These are phyloP conservation scores for Pyrenochaeta sp. DNA, from an alignment of 2,329 filamentous ascomycete species.

Conservation along the genomic window DNA sequence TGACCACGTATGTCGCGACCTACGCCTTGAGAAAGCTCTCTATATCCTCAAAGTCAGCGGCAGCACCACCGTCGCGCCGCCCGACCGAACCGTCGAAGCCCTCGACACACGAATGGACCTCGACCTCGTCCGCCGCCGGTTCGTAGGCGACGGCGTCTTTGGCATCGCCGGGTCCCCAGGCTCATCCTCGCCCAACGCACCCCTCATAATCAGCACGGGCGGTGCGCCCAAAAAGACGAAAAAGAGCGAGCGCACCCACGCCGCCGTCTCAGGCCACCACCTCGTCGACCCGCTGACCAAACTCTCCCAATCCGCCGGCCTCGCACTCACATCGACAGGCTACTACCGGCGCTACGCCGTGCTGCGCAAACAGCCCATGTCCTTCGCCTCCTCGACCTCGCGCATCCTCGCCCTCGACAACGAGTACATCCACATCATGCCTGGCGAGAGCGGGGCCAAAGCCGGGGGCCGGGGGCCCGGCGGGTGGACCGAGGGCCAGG, in stretches of 20 bases:
- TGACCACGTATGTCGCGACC: constrained; percentile 77
- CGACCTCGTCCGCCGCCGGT: constrained; percentile 76
- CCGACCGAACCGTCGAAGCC: constrained; percentile 80
- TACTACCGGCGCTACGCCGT: constrained; percentile 79
- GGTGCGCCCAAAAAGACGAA: constrained; percentile 58
- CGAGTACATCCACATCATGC: constrained; percentile 87
- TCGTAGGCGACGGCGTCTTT: constrained; percentile 75
- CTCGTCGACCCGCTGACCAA: constrained; percentile 70
- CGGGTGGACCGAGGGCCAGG: constrained; percentile 48
- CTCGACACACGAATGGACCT: constrained; percentile 78
- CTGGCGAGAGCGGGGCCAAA: constrained; percentile 58
- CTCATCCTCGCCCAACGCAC: constrained; percentile 72
- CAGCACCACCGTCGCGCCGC: constrained; percentile 75
- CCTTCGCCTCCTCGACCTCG: constrained; percentile 77
- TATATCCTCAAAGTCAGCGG: constrained; percentile 80
- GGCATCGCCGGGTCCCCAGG: constrained; percentile 74
- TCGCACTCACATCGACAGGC: constrained; percentile 47
- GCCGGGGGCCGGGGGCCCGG: constrained; percentile 51
- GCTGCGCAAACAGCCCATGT: constrained; percentile 82
- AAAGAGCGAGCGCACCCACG: constrained; percentile 60
- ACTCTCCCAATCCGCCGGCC: constrained; percentile 54
- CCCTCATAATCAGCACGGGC: constrained; percentile 64
- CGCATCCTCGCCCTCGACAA: constrained; percentile 81
- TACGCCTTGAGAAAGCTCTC: constrained; percentile 78
- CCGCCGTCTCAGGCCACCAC: constrained; percentile 59